Conservation (phyloP, 2,329 filamentous ascomycete species). For the Fusarium sp. region DNA sequence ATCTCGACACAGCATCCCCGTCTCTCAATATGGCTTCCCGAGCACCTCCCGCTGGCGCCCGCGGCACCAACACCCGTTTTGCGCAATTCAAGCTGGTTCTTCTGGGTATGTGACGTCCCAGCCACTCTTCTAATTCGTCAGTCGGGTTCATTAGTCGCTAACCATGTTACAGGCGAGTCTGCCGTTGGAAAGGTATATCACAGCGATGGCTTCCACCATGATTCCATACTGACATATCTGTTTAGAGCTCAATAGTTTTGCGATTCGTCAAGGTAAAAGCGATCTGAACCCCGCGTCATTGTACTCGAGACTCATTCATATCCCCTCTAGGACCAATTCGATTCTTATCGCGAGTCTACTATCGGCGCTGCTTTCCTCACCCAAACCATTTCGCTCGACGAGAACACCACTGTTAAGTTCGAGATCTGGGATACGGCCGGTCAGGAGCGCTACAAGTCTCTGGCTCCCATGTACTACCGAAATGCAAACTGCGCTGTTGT, state of each 20-base stretch:
- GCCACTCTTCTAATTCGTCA: conserved; percentile 14
- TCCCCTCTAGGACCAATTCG: conserved; percentile 86
- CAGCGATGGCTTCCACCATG: conserved; percentile 2
- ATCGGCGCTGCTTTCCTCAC: conserved; percentile 99
- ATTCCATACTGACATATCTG: conserved; percentile 32
- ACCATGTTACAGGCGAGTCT: conserved; percentile 78
- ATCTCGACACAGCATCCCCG: conserved; percentile 41
- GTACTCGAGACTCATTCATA: conserved; percentile 27
- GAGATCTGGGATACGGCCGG: conserved; percentile 99
- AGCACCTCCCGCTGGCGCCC: conserved; percentile 68
- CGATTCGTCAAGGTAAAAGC: conserved; percentile 89
- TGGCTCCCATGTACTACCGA: conserved; percentile 99
- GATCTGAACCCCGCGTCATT: background rate
- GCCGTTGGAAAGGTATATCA: conserved; percentile 90
- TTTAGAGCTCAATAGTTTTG: conserved; percentile 92
- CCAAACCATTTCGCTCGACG: conserved; percentile 97
- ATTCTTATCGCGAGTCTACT: conserved; percentile 94
- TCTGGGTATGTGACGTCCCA: conserved; percentile 70
- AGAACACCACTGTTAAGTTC: conserved; percentile 98
- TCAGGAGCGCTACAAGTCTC: conserved; percentile 98
- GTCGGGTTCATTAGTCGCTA: conserved; percentile 45
- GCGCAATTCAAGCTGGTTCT: conserved; percentile 99
- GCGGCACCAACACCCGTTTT: conserved; percentile 80
- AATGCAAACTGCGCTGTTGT: conserved; percentile 99
- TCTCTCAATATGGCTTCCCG: conserved; percentile 77